These are phyloP conservation scores for Tetraselmis chui DNA, from an alignment of 139 green algal genomes.

Conservation along the genomic window DNA sequence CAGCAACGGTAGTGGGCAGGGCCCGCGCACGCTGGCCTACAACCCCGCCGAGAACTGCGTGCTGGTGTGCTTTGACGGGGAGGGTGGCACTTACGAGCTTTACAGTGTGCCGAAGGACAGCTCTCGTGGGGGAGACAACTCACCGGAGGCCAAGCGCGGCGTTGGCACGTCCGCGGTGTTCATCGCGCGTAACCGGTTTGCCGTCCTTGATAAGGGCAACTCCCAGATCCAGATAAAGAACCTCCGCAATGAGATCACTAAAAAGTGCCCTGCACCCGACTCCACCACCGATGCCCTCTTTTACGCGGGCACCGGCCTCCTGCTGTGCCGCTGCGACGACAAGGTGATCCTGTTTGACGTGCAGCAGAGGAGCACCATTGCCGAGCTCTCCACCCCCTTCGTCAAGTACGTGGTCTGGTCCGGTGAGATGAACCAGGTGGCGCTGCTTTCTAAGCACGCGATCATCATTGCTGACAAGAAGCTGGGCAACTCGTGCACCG, in stretches of 20 bases:
- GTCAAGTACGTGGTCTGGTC: constrained; percentile 99
- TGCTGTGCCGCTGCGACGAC: constrained; percentile 92
- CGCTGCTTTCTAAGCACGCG: constrained; percentile 94
- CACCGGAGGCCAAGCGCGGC: constrained; percentile 74
- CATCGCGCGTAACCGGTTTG: constrained; percentile 97
- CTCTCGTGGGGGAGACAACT: constrained; percentile 40
- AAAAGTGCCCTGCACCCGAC: constrained; percentile 80
- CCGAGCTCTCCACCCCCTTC: constrained; percentile 81
- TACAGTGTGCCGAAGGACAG: constrained; percentile 86
- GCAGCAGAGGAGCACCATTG: constrained; percentile 82
- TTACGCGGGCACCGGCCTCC: constrained; percentile 90
- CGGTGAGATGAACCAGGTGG: constrained; percentile 85
- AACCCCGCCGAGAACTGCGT: constrained; percentile 97
- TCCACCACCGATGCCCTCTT: constrained; percentile 85
- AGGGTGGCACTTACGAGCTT: constrained; percentile 94
- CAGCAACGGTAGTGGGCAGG: constrained; percentile 17
- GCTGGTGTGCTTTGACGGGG: constrained; percentile 80
- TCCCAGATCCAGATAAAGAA: constrained; percentile 92
- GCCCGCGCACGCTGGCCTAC: constrained; percentile 73
- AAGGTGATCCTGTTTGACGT: constrained; percentile 96
- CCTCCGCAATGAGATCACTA: constrained; percentile 96
- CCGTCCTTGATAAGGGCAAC: constrained; percentile 81
- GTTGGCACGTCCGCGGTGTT: constrained; percentile 82
- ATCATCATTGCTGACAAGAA: constrained; percentile 93
- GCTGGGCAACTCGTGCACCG: constrained; percentile 76